Evolutionary conservation across 1,139 yeast species (phyloP).

Genomic region (Hemisphaericaspora subhashii): DNA sequence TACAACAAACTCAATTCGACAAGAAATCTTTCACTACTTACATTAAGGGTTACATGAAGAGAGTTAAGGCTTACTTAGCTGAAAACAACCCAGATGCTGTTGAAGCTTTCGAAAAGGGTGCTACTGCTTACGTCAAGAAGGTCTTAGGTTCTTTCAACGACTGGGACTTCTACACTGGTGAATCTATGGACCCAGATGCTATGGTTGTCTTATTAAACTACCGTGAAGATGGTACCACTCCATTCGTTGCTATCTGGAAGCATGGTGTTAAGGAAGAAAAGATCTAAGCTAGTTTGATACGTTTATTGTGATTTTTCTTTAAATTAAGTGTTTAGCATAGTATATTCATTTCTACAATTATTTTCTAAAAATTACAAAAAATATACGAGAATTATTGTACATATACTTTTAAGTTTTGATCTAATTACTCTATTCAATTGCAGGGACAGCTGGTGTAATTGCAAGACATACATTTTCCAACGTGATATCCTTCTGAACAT

Average conservation of each 20-base stretch:
- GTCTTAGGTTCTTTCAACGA: conserved; percentile 92
- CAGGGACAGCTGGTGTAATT: conserved; percentile 7
- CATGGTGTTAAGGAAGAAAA: conserved; percentile 91
- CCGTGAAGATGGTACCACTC: conserved; percentile 99
- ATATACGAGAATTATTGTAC: neutral
- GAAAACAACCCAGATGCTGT: conserved; percentile 87
- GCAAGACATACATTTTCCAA: conserved; percentile 69
- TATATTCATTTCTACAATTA: neutral
- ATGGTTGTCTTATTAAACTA: conserved; percentile 97
- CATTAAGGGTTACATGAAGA: conserved; percentile 99
- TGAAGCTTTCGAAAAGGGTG: conserved; percentile 93
- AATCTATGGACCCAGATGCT: conserved; percentile 99
- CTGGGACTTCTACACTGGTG: conserved; percentile 99
- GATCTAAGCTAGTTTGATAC: conserved; percentile 53
- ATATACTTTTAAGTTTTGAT: no score
- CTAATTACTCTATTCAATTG: neutral
- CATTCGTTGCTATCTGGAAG: conserved; percentile 97
- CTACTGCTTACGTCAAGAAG: conserved; percentile 93
- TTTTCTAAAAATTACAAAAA: neutral
- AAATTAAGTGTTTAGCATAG: neutral
- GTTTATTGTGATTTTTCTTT: neutral
- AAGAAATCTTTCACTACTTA: conserved; percentile 94
- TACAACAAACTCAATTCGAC: conserved; percentile 93
- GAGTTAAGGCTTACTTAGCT: conserved; percentile 82
- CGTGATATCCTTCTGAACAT: conserved; percentile 58